Evolutionary conservation across 1,284 basidiomycete species (phyloP), one percentile per base, ranked within the genome.

Genomic region (Malassezia japonica): DNA sequence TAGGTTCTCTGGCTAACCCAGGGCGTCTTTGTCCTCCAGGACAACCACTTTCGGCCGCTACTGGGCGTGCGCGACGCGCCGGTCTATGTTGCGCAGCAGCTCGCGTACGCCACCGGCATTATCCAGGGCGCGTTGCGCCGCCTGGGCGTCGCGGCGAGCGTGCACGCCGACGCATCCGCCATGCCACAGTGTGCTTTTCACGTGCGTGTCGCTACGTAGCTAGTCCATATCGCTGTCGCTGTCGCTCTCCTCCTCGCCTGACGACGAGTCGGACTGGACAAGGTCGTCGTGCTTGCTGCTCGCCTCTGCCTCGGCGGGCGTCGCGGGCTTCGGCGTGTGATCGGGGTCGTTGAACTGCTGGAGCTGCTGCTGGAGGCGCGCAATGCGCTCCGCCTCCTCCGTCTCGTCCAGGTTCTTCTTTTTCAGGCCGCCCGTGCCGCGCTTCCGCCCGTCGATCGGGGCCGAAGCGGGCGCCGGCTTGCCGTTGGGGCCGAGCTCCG

Each of bases 11-110:
- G 7, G 9, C 37, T 42, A 7, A 31, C 46, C 23, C 51, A 90
- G 87, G 90, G 91, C 10, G 83, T 92, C 4, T 95, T 90, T 61
- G 90, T 95, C 1, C 77, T 95, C 1, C 88, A 92, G 75, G 89
- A 92, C 61, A 87, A 90, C 60, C 74, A 81, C 0, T 94, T 94
- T 76, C 86, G 85, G 59, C 87, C 90, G 0, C 81, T 94, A 39
- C 74, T 91, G 46, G 18, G 13, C n/a, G n/a, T 27, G 25, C 12
- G 6, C 37, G 34, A 10, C 25, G 28, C 24, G 21, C 39, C n/a
- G 34, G 18, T 16, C 15, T 53, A 37, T 8, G 39, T 43, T 12
- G 25, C 38, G 6, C 27, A 50, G 54, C 56, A 58, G 33, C 34
- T 55, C 10, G 48, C 52, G 8, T 58, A 34, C 24, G 52, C 56